Conservation (phyloP, 2,329 filamentous ascomycete genomes). For the Colletotrichum destructivum region DNA sequence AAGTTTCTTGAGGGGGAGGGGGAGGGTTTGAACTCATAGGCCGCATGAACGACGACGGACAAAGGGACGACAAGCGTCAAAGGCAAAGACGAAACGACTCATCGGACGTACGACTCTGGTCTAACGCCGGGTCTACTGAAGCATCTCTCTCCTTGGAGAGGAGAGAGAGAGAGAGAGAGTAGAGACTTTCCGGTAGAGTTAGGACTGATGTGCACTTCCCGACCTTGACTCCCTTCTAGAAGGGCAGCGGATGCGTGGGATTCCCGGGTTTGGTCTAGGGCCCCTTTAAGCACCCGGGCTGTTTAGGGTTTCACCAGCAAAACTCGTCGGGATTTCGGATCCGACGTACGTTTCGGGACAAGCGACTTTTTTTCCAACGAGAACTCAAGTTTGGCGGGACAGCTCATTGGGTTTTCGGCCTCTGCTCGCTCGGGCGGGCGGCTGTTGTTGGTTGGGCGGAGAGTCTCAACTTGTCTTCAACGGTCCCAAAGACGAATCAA, state of each 20-base stretch:
- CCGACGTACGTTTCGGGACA: constrained; percentile 21
- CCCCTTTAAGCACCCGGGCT: background rate
- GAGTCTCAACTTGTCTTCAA: background rate
- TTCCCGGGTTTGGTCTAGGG: background rate
- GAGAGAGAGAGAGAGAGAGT: background rate
- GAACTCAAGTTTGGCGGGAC: background rate
- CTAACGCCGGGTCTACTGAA: background rate
- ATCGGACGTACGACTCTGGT: constrained; percentile 4
- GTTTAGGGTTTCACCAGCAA: background rate
- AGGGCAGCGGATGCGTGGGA: background rate
- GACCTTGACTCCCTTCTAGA: constrained; percentile 24
- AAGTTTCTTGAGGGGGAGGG: too few relatives aligned
- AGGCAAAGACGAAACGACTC: constrained; percentile 22
- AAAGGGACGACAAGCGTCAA: constrained; percentile 17
- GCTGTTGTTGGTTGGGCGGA: background rate
- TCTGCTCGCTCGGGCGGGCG: background rate
- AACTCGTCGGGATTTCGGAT: constrained; percentile 4
- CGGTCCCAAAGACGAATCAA: background rate
- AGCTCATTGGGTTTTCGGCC: background rate
- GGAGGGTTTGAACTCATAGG: too few relatives aligned
- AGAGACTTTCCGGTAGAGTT: constrained; percentile 3
- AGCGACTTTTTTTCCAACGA: background rate
- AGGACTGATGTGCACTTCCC: background rate
- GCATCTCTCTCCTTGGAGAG: background rate
- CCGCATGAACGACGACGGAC: background rate